These are phyloP conservation scores for Cyclocybe cylindracea DNA, from an alignment of 768 basidiomycete genomes.

Conservation along the genomic window DNA sequence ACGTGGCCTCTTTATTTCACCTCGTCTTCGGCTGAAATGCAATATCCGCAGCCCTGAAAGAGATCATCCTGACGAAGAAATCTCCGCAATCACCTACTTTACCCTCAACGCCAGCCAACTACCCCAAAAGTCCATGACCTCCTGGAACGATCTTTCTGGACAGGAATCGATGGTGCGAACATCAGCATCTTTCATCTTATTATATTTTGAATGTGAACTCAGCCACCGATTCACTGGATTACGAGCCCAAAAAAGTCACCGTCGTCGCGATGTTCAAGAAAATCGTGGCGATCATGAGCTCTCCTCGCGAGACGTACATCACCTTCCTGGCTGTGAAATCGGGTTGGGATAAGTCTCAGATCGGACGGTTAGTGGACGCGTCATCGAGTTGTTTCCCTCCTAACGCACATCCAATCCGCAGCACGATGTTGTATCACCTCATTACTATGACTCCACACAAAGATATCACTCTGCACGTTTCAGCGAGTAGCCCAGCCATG, in stretches of 20 bases:
- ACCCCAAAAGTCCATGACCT: conserved; percentile 72
- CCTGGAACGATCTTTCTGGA: conserved; percentile 70
- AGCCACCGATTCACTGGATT: conserved; percentile 74
- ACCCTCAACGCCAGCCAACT: conserved; percentile 61
- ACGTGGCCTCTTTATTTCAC: conserved; percentile 21
- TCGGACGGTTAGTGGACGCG: conserved; percentile 58
- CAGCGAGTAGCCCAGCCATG: conserved; percentile 81
- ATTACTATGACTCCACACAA: conserved; percentile 69
- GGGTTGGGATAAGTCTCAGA: conserved; percentile 80
- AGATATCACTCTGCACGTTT: conserved; percentile 84
- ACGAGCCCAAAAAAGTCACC: conserved; percentile 70
- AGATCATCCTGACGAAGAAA: conserved; percentile 39
- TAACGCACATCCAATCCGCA: conserved; percentile 24
- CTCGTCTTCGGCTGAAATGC: background rate
- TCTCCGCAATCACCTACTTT: conserved; percentile 63
- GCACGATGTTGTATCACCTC: conserved; percentile 78
- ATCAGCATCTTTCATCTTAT: conserved; percentile 7
- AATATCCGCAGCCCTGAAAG: conserved; percentile 51
- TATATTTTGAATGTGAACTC: background rate
- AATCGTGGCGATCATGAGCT: conserved; percentile 73
- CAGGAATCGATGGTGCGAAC: conserved; percentile 67
- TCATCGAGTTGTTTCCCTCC: conserved; percentile 4
- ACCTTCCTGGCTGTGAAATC: conserved; percentile 78
- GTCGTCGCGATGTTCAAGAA: conserved; percentile 71
- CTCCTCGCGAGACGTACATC: conserved; percentile 80